These are phyloP conservation scores for Penicillium decumbens DNA, from an alignment of 2,329 filamentous ascomycete species.

Conservation along the genomic window DNA sequence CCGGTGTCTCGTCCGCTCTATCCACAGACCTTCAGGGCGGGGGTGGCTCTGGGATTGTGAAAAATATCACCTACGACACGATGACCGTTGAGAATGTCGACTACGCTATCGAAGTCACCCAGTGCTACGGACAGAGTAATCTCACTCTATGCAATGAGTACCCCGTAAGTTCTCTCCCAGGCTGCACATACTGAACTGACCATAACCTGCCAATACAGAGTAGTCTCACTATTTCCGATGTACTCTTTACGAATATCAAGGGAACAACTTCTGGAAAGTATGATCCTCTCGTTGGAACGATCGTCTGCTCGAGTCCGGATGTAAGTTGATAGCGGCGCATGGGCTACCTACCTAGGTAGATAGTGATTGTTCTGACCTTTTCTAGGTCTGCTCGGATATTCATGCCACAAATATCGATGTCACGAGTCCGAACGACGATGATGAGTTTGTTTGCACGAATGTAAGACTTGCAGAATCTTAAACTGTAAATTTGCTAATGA, in stretches of 20 bases:
- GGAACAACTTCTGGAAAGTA: slow-evolving; percentile 50
- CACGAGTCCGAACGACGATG: slow-evolving; percentile 45
- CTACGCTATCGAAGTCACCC: slow-evolving; percentile 61
- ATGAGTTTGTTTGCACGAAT: slow-evolving; percentile 45
- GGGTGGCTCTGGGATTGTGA: slow-evolving; percentile 59
- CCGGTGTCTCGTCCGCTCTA: slow-evolving; percentile 52
- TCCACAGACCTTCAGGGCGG: slow-evolving; percentile 61
- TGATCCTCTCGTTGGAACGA: slow-evolving; percentile 44
- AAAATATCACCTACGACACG: slow-evolving; percentile 63
- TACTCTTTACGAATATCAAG: slow-evolving; percentile 54
- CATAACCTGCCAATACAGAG: slow-evolving; percentile 16
- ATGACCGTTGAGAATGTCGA: slow-evolving; percentile 61
- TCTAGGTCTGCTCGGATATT: slow-evolving; percentile 46
- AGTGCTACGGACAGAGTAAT: slow-evolving; percentile 62
- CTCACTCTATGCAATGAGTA: slow-evolving; percentile 57
- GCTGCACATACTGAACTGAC: not conserved
- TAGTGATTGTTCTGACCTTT: not conserved
- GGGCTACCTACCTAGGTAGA: no score
- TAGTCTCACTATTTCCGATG: slow-evolving; percentile 52
- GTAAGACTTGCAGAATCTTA: slow-evolving; percentile 23
- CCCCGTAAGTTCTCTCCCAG: slow-evolving; percentile 41
- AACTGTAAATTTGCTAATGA: not conserved
- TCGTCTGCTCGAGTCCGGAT: slow-evolving; percentile 47
- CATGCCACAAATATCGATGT: slow-evolving; percentile 46
- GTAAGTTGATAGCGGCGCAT: slow-evolving; percentile 37